Evolutionary conservation across 169 alveolate genomes (phyloP), one percentile per base, ranked within the genome.

Genomic region (Perkinsus olseni): DNA sequence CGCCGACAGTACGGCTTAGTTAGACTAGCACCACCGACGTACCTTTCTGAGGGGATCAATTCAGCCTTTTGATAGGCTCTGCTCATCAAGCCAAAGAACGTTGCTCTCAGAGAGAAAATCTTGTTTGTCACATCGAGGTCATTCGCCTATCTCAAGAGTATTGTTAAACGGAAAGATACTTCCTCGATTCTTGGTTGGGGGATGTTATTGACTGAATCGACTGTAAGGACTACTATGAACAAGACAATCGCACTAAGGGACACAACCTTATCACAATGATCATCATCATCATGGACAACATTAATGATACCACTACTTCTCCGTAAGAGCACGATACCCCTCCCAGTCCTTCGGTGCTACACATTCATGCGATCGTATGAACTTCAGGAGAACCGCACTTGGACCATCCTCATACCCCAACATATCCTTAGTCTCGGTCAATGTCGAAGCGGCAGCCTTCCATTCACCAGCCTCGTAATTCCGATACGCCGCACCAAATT

Each of bases 271-370:
- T 62, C 34, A 62, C 1, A 62, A 62, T 21, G 8, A 62, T 62
- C 13, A 62, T 62, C 0, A 8, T 62, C 0, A 62, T 62, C 34
- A 62, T 62, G 28, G 17, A 62, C 50, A 62, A 62, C 82, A 62
- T 21, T 24, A 45, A 45, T 17, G n/a, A 45, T 45, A 17, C 17
- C 17, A 45, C 93, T 96, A 97, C 93, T 97, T 96, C 93, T 96
- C 97, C 38, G 97, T 94, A 74, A 97, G 95, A 39, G 92, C 96
- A 91, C 99, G 93, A 91, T 93, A 97, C 20, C 99, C 99, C 91
- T 95, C 95, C 99, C 99, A 98, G 93, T 96, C 96, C 38, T 74
- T 92, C 21, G 98, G 98, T 38, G 98, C 95, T 91, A 90, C 93
- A 94, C 91, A 96, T 92, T 95, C 95, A 91, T 93, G 50, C 91